phyloP scores from a whole-genome alignment of 2,329 filamentous ascomycete species.

The Scytalidium sp. region DNA sequence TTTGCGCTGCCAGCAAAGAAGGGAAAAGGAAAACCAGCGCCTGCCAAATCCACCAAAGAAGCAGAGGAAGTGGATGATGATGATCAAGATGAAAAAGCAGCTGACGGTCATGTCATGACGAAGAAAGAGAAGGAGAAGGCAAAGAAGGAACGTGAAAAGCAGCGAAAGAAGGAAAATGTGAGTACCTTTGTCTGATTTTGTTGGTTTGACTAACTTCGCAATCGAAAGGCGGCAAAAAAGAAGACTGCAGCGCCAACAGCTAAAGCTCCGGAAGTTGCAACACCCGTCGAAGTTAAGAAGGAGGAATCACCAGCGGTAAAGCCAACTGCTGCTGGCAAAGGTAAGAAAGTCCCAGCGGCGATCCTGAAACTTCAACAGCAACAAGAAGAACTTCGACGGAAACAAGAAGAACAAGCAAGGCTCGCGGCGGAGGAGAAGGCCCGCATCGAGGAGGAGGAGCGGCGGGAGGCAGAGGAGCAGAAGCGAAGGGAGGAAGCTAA shows the following conservation, averaged over 20 bases:
- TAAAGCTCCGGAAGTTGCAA: slow-evolving; percentile 55
- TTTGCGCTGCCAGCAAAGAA: slow-evolving; percentile 77
- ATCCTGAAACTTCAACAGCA: slow-evolving; percentile 75
- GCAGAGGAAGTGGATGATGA: slow-evolving; percentile 41
- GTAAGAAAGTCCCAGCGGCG: slow-evolving; percentile 82
- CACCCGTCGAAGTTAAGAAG: slow-evolving; percentile 49
- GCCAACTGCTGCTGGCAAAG: slow-evolving; percentile 61
- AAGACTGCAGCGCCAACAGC: slow-evolving; percentile 56
- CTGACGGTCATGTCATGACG: slow-evolving; percentile 72
- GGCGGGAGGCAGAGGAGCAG: slow-evolving; percentile 61
- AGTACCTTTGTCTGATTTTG: slow-evolving; percentile 18
- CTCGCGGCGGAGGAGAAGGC: slow-evolving; percentile 61
- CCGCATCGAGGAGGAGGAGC: slow-evolving; percentile 63
- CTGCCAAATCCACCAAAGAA: slow-evolving; percentile 39
- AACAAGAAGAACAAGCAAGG: slow-evolving; percentile 61
- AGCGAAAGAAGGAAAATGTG: slow-evolving; percentile 97
- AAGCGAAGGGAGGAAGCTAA: slow-evolving; percentile 71
- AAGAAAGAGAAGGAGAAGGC: slow-evolving; percentile 99
- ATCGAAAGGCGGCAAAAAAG: slow-evolving; percentile 73
- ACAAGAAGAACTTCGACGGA: slow-evolving; percentile 70
- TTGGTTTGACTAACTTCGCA: slow-evolving; percentile 8
- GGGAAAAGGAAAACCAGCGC: slow-evolving; percentile 60
- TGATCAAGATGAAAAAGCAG: slow-evolving; percentile 50
- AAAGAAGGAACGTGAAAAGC: slow-evolving; percentile 98
- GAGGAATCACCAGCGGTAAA: slow-evolving; percentile 38